Base-by-base conservation (phyloP, 805 yeast species). In the Candida koratica region DNA sequence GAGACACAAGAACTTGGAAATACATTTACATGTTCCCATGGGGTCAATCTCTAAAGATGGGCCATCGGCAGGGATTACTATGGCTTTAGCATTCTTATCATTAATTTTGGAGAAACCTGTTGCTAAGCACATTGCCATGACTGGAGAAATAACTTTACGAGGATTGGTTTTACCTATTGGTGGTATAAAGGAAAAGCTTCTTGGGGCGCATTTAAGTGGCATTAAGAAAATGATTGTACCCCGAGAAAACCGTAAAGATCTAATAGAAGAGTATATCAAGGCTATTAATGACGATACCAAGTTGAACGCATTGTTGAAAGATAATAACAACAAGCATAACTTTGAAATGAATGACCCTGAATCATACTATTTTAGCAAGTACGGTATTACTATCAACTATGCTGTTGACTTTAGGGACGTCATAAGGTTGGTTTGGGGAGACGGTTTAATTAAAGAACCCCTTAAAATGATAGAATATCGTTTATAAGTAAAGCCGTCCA, bases 161-260 rank as follows among this genome's bases (percentile, higher is more conserved):
- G 95, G 95, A 5, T 68, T 80, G 46, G 82, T 85, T 0, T 63
- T 85, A 29, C 89, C 89, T 6, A 84, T 85, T 46, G 95, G 95
- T 4, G 95, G 95, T 0, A 68, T 84, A 17, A 73, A 79, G 36
- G 95, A 84, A 57, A 84, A 84, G 56, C 60, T 84, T 25, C 64
- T 82, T 14, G 93, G 93, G 3, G 93, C 93, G 0, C 88, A 84
- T 49, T 66, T 84, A 44, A 78, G 82, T 25, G 63, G 62, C 1
- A 63, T 67, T 36, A 67, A 62, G 27, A 70, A 69, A 38, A 82
- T 87, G 24, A 58, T 87, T 27, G 64, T 84, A 7, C 96, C 96
- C 3, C 61, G 81, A 40, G 71, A 77, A 36, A 84, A 85, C 58
- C 64, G 85, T 41, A 69, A 73, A 34, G 90, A 82, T 47, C 73